A percentile compares a stretch with the other conserved stretches of the same genome.
These are phyloP conservation scores for Wickerhamomyces sp. DNA, from an alignment of 1,139 yeast genomes.

Conservation along the genomic window DNA sequence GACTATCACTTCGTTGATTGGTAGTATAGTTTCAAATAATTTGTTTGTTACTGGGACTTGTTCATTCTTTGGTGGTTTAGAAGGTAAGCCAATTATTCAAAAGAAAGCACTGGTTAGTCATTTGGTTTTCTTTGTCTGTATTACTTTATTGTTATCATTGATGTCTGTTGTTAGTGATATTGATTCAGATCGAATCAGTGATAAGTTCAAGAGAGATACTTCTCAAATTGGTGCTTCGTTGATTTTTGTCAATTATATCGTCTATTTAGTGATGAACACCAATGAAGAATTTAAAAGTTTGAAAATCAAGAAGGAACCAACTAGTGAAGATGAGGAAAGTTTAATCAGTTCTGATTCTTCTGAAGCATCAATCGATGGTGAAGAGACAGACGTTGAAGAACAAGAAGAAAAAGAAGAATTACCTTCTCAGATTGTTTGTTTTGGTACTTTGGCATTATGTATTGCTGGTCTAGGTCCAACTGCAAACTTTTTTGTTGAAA, in stretches of 20 bases:
- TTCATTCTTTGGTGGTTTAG: conserved; percentile 21
- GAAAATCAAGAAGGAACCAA: conserved; percentile 9
- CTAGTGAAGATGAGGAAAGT: conserved; percentile 8
- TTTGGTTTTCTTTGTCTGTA: conserved; percentile 17
- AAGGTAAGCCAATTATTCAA: conserved; percentile 12
- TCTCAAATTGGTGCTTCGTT: conserved; percentile 20
- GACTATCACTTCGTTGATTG: conserved; percentile 25
- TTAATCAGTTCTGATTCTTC: not conserved
- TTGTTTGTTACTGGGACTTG: conserved; percentile 21
- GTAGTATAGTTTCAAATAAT: conserved; percentile 20
- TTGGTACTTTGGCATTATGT: conserved; percentile 19
- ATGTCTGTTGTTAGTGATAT: conserved; percentile 18
- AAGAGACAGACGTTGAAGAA: conserved; percentile 5
- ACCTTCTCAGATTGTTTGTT: conserved; percentile 18
- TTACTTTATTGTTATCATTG: conserved; percentile 14
- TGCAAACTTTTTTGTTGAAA: conserved; percentile 45
- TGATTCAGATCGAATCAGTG: conserved; percentile 9
- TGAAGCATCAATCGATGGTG: conserved; percentile 2
- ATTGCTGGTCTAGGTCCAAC: conserved; percentile 22
- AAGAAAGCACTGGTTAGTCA: conserved; percentile 16
- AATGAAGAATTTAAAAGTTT: conserved; percentile 19
- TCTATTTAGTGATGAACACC: conserved; percentile 17
- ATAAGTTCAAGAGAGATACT: conserved; percentile 17
- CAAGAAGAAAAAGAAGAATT: conserved; percentile 10
- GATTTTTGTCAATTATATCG: conserved; percentile 16